These are phyloP conservation scores for Hanseniaspora thailandica DNA, from an alignment of 805 yeast genomes.

Conservation along the genomic window DNA sequence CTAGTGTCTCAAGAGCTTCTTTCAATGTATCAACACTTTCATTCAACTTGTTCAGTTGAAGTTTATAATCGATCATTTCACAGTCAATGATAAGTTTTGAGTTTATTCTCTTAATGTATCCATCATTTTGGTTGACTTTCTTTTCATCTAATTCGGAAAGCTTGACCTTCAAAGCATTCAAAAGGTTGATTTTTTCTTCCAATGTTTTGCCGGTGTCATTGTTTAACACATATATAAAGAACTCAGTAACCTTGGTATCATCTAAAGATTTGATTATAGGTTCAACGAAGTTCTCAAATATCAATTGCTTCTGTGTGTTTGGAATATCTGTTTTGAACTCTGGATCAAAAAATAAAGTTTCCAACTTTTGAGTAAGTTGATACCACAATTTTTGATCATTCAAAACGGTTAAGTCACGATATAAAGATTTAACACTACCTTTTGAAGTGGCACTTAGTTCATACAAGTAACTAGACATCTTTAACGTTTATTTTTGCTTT, in stretches of 20 bases:
- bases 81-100: conserved; percentile 50
- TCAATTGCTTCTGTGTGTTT: conserved; percentile 57
- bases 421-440: conserved; percentile 14
- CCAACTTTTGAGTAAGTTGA: conserved; percentile 65
- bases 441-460: not conserved
- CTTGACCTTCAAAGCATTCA: conserved; percentile 36
- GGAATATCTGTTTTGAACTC: conserved; percentile 40
- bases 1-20: conserved; percentile 45
- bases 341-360: conserved; percentile 41
- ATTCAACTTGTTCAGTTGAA: conserved; percentile 42
- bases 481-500: not conserved
- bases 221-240: conserved; percentile 47
- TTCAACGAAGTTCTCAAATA: conserved; percentile 38
- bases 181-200: conserved; percentile 41
- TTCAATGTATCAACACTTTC: conserved; percentile 62
- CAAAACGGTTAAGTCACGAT: conserved; percentile 53
- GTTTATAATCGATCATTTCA: conserved; percentile 63
- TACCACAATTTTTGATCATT: conserved; percentile 91
- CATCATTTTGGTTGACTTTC: conserved; percentile 27
- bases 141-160: conserved; percentile 33
- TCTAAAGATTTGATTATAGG: conserved; percentile 61
- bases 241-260: conserved; percentile 65
- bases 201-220: conserved; percentile 27
- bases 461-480: conserved; percentile 6
- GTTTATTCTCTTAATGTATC: conserved; percentile 35